These are phyloP conservation scores for Chloroidium sp. DNA, from an alignment of 163 green algal species.

Conservation along the genomic window DNA sequence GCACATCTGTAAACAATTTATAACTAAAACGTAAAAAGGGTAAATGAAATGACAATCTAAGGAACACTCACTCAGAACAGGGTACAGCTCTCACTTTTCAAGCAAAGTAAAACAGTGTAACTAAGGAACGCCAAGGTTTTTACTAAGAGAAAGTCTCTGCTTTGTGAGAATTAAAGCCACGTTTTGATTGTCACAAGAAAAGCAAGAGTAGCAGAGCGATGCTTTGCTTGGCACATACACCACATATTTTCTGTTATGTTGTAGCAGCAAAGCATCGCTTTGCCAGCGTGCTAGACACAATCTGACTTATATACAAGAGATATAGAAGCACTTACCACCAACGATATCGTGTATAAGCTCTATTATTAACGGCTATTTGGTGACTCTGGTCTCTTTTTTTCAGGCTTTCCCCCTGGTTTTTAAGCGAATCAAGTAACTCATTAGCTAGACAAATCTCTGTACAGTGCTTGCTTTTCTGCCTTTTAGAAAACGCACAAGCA, in stretches of 20 bases:
- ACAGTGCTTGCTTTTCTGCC: neutral
- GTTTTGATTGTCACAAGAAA: neutral
- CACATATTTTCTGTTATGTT: neutral
- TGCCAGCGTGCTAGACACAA: neutral
- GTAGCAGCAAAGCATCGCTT: neutral
- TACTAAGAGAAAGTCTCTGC: neutral
- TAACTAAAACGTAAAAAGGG: too few species aligned
- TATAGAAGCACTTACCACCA: constrained; percentile 1
- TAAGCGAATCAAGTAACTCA: neutral
- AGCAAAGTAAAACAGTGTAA: neutral
- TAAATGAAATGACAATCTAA: too few species aligned
- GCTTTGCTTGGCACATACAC: too few species aligned
- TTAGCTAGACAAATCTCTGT: neutral
- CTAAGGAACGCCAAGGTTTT: neutral
- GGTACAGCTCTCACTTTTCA: too few species aligned
- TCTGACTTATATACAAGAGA: neutral
- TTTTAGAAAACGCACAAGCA: neutral
- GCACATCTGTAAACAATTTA: too few species aligned
- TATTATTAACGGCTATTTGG: neutral
- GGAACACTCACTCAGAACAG: too few species aligned
- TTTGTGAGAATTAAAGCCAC: neutral
- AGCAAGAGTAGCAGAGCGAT: too few species aligned
- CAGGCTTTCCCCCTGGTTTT: neutral
- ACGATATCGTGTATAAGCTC: neutral
- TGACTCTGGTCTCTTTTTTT: neutral